Evolutionary conservation across 176 grass and related monocot genomes (phyloP), one percentile per base, ranked within the genome.

Genomic region (Carex pumila): DNA sequence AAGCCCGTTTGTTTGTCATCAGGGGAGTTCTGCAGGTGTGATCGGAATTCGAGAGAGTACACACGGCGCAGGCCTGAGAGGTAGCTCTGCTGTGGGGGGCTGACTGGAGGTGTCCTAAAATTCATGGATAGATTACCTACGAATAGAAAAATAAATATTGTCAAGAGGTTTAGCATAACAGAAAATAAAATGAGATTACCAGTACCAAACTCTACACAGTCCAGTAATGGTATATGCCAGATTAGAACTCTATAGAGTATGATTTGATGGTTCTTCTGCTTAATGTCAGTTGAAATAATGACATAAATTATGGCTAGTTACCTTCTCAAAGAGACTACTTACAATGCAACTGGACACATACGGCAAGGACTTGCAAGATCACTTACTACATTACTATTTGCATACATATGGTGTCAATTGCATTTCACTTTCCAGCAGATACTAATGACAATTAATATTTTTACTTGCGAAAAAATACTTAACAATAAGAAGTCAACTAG

Each of bases 71-170:
- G 71, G 30, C 93, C 91, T 85, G 93, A 82, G 53, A 99, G 83
- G 80, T 94, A 95, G 86, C 91, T 92, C 65, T 95, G 93, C 36
- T 92, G 96, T 83, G 93, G 96, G 3, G 96, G 96, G 3, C 96
- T 99, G 83, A 99, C 96, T 77, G 96, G 96, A 89, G 96, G 96
- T 12, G 96, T 99, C 82, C 91, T 91, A 87, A 94, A 99, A 80
- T 91, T 88, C 84, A 89, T 79, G 45, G 90, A 90, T 80, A 89
- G 85, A 86, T 88, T 92, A 36, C 88, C 95, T 98, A 87, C 83
- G 91, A 79, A 88, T 75, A 81, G 19, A 81, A 86, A 86, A 72
- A 9, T 31, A 72, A 29, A 83, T 21, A 72, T 8, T 11, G 50
- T 57, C 10, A 54, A 34, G 34, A 78, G 6, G 29, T 34, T 78